Conservation (phyloP, 1,139 yeast species). For the Meyerozyma sp. region DNA sequence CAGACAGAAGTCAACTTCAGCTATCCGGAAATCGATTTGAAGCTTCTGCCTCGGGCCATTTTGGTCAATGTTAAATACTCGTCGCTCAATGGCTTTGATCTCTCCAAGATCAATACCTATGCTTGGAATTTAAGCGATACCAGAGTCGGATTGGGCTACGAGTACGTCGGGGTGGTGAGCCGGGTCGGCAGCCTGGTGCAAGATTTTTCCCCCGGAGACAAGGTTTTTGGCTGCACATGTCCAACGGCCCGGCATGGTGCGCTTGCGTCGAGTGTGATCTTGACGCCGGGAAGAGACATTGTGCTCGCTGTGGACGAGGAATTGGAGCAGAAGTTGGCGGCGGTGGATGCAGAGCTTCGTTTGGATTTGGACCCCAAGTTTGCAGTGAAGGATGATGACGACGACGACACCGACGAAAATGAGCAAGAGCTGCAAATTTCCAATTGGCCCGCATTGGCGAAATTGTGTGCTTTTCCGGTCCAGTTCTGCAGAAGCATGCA, state of each 20-base stretch:
- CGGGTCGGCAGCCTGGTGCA: slow-evolving; percentile 26
- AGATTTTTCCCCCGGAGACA: slow-evolving; percentile 26
- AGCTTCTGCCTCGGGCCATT: slow-evolving; percentile 26
- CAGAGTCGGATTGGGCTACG: slow-evolving; percentile 40
- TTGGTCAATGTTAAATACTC: slow-evolving; percentile 36
- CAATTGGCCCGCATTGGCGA: slow-evolving; percentile 25
- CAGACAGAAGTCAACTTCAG: slow-evolving; percentile 40
- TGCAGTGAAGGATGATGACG: neutral
- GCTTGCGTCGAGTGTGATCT: slow-evolving; percentile 28
- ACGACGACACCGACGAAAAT: neutral
- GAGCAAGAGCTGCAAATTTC: neutral
- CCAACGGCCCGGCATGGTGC: slow-evolving; percentile 34
- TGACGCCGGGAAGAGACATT: slow-evolving; percentile 30
- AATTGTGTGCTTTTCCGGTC: slow-evolving; percentile 30
- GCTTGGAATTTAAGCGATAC: slow-evolving; percentile 31
- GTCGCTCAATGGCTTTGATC: slow-evolving; percentile 34
- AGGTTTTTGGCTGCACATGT: slow-evolving; percentile 33
- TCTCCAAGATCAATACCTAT: slow-evolving; percentile 34
- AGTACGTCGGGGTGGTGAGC: slow-evolving; percentile 32
- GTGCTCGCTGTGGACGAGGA: slow-evolving; percentile 20
- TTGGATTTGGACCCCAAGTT: neutral
- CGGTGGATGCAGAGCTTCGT: slow-evolving; percentile 3
- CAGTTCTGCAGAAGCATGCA: slow-evolving; percentile 37
- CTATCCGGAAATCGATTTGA: slow-evolving; percentile 34
- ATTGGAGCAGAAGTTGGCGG: slow-evolving; percentile 15